Evolutionary conservation across 2,329 filamentous ascomycete genomes (phyloP).

Genomic region (Colletotrichum sp.): DNA sequence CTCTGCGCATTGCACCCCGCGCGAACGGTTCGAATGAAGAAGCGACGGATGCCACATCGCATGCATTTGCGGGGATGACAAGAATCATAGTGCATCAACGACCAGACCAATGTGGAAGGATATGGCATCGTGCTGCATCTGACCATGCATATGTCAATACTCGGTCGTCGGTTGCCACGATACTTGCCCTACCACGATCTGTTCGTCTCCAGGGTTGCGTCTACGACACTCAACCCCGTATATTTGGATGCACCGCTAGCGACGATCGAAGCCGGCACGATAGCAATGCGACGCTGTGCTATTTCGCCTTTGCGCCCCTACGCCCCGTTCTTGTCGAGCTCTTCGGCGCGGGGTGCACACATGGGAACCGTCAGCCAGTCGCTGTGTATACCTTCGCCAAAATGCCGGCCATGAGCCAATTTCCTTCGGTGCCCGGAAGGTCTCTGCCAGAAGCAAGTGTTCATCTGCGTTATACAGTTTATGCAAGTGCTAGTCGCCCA

Average conservation of each 20-base stretch:
- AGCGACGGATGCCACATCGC: not conserved
- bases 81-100: not conserved
- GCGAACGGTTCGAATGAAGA: not conserved
- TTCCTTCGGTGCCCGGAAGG: not conserved
- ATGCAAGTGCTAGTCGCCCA: constrained; percentile 17
- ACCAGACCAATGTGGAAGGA: not conserved
- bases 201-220: not conserved
- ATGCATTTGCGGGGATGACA: not conserved
- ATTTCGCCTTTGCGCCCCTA: not conserved
- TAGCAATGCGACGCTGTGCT: not conserved
- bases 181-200: not conserved
- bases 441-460: not conserved
- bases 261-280: not conserved
- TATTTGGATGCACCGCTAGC: not conserved
- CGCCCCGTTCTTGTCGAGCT: not conserved
- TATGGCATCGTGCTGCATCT: not conserved
- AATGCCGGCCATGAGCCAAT: not conserved
- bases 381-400: not conserved
- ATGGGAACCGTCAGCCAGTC: not conserved
- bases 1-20: not conserved
- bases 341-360: not conserved
- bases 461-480: constrained; percentile 8
- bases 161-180: not conserved
- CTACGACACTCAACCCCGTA: not conserved
- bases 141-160: not conserved